Conservation (phyloP, 2,329 filamentous ascomycete species). For the Stylonectria norvegica region DNA sequence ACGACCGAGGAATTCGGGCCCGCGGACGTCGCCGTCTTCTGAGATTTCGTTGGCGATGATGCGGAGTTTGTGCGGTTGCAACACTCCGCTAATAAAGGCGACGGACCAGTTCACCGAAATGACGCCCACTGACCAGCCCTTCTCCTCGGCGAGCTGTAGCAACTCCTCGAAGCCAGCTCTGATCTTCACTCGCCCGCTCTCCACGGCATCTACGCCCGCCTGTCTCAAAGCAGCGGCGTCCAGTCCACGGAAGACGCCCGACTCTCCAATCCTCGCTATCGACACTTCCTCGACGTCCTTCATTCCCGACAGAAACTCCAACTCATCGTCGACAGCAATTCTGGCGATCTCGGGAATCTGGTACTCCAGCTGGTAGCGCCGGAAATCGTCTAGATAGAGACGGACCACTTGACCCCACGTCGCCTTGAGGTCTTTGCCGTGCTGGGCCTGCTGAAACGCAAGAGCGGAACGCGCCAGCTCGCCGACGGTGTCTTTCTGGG, state of each 20-base stretch:
- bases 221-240: slow-evolving; percentile 28
- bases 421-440: slow-evolving; percentile 31
- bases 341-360: slow-evolving; percentile 32
- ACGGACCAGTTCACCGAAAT: slow-evolving; percentile 52
- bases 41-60: slow-evolving; percentile 45
- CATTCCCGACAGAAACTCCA: slow-evolving; percentile 42
- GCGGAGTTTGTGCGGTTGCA: slow-evolving; percentile 31
- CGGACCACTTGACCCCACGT: slow-evolving; percentile 46
- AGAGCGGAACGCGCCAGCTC: slow-evolving; percentile 45
- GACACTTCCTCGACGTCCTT: slow-evolving; percentile 45
- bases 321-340: slow-evolving; percentile 36
- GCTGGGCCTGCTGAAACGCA: slow-evolving; percentile 26
- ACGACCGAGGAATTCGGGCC: slow-evolving; percentile 32
- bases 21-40: slow-evolving; percentile 38
- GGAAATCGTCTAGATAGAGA: slow-evolving; percentile 43
- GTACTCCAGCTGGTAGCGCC: slow-evolving; percentile 35
- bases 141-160: slow-evolving; percentile 21
- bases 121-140: slow-evolving; percentile 40
- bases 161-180: slow-evolving; percentile 40
- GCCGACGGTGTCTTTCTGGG: slow-evolving; percentile 50
- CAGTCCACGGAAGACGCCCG: slow-evolving; percentile 45
- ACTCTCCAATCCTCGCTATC: slow-evolving; percentile 40
- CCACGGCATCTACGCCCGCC: slow-evolving; percentile 38
- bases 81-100: slow-evolving; percentile 45
- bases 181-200: slow-evolving; percentile 32